Conservation (phyloP, 148 eudicot genomes). For the Camellia sinensis region DNA sequence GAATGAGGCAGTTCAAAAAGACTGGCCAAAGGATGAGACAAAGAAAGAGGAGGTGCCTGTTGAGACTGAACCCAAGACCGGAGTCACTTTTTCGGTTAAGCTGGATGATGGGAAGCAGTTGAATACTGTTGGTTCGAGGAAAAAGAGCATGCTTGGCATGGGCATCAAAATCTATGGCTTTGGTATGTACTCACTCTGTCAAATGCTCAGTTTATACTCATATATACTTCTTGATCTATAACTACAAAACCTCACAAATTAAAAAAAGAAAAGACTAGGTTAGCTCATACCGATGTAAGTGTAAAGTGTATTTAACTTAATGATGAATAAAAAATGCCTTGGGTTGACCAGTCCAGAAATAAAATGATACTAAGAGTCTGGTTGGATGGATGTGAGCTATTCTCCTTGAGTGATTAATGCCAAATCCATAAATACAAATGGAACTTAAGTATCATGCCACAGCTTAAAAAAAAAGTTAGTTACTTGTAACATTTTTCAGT, state of each 20-base stretch:
- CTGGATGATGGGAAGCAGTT: constrained; percentile 45
- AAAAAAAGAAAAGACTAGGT: not conserved
- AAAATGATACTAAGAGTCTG: no score
- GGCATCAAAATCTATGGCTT: constrained; percentile 46
- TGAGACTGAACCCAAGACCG: constrained; percentile 43
- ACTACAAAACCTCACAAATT: not conserved
- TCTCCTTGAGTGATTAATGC: no score
- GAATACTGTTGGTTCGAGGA: constrained; percentile 46
- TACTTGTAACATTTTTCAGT: not conserved
- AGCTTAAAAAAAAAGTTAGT: not conserved
- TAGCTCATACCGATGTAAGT: not conserved
- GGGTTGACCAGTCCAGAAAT: no score
- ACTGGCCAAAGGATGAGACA: not conserved
- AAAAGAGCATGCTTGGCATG: constrained; percentile 47
- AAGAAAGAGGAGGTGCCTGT: constrained; percentile 32
- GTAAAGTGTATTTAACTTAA: not conserved
- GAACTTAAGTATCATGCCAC: not conserved
- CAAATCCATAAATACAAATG: no score
- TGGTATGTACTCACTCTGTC: constrained; percentile 23
- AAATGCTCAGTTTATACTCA: not conserved
- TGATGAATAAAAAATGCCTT: not conserved
- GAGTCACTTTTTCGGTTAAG: constrained; percentile 38
- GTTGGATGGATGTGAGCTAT: no score
- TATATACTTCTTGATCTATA: not conserved
- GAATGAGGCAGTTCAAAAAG: no score